Conservation (phyloP, 1,139 yeast genomes). For the Torulaspora globosa region DNA sequence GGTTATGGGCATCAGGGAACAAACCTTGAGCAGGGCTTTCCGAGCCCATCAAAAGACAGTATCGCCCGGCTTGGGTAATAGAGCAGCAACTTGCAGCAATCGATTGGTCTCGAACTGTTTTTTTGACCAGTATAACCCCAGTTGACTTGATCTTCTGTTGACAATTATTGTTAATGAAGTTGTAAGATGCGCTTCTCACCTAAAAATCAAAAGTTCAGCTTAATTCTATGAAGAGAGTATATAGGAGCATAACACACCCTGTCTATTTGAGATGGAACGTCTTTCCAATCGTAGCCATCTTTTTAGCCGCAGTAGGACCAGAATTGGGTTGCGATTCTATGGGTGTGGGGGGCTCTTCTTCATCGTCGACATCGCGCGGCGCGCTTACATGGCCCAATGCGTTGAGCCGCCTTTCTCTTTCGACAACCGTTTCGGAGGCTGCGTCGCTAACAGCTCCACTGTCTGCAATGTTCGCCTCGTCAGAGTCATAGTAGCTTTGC, state of each 20-base stretch:
- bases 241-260: background rate
- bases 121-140: too few relatives aligned
- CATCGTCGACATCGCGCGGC: slow-evolving; percentile 54
- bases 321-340: slow-evolving; percentile 8
- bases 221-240: slow-evolving; percentile 2
- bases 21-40: slow-evolving; percentile 16
- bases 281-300: slow-evolving; percentile 15
- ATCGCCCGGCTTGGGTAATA: background rate
- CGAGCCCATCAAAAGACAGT: slow-evolving; percentile 9
- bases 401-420: slow-evolving; percentile 70
- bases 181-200: background rate
- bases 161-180: background rate
- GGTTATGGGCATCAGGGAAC: slow-evolving; percentile 25
- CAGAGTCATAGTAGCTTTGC: slow-evolving; percentile 9
- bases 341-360: slow-evolving; percentile 42
- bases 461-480: slow-evolving; percentile 1
- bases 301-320: slow-evolving; percentile 11
- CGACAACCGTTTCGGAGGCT: slow-evolving; percentile 59
- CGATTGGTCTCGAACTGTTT: background rate
- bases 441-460: slow-evolving; percentile 28
- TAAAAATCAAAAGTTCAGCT: background rate
- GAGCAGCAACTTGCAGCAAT: background rate
- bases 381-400: slow-evolving; percentile 61
- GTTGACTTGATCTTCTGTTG: background rate
- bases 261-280: slow-evolving; percentile 16